Evolutionary conservation across 257 asterid genomes (phyloP), one percentile per base, ranked within the genome.

Genomic region (Ligustrum vulgare): DNA sequence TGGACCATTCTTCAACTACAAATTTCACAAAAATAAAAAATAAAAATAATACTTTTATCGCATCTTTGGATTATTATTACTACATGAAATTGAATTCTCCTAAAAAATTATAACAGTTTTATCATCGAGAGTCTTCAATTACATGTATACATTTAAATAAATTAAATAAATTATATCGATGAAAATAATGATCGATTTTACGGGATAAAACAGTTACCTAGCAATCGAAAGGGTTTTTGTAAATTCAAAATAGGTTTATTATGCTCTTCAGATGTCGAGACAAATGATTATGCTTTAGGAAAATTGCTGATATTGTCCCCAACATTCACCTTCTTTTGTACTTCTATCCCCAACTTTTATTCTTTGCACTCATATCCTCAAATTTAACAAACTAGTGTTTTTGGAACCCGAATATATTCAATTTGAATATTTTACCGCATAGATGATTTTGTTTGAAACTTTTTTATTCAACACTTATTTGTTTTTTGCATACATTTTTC

Each of bases 211-310:
- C 60, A 37, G 1, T 74, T 66, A 85, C 89, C 86, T 13, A 66
- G 41, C 80, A 80, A 82, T 56, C 47, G 37, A 72, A 25, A 25
- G 45, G 56, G 11, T 39, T n/a, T 60, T 58, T 28, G 56, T 23
- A 72, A 77, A 39, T 74, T 72, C 66, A 66, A 80, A 82, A 82
- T 73, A 72, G 31, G 41, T 66, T 72, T 67, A 47, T 67, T 32
- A 35, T 13, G n/a, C 33, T 3, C 33, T 58, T 33, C 33, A 58
- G 25, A 20, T 9, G 31, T 8, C 15, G 33, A 8, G 54, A 7
- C 25, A 8, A 25, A 79, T 23, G 77, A 76, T 75, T 62, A 56
- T 39, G 72, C 13, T 58, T 56, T 65, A 15, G 15, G 39, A 5
- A 35, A 35, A 35, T 6, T 35, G 39, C 39, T 0, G 39, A 15